These are phyloP conservation scores for Daedalea quercina DNA, from an alignment of 768 basidiomycete species.

Conservation along the genomic window DNA sequence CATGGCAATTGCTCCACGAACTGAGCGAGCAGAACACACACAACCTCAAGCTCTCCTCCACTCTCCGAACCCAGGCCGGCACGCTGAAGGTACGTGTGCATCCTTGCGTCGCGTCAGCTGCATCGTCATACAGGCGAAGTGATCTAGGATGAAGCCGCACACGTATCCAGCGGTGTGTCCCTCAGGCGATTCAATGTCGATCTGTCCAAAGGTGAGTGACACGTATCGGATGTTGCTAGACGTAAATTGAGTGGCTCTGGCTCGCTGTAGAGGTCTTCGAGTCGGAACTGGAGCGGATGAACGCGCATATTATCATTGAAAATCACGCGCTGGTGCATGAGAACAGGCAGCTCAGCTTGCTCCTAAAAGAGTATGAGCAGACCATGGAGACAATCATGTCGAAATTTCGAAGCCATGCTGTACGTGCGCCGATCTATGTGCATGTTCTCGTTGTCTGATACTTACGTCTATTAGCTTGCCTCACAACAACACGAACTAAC, in stretches of 20 bases:
- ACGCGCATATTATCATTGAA: constrained; percentile 87
- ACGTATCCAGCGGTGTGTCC: constrained; percentile 67
- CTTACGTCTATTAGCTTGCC: constrained; percentile 53
- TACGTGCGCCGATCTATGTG: constrained; percentile 31
- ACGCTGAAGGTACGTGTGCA: constrained; percentile 61
- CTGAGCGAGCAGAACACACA: constrained; percentile 76
- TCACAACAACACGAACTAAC: constrained; percentile 87
- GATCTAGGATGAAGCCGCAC: constrained; percentile 63
- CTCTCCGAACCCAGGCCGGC: constrained; percentile 62
- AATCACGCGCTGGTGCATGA: constrained; percentile 90
- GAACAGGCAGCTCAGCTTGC: constrained; percentile 84
- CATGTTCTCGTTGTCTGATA: not conserved
- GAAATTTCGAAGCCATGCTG: constrained; percentile 89
- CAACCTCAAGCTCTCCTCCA: constrained; percentile 69
- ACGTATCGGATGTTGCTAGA: constrained; percentile 18
- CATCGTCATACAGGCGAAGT: constrained; percentile 8
- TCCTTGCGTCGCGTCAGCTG: constrained; percentile 4
- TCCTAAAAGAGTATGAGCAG: constrained; percentile 91
- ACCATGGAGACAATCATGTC: constrained; percentile 96
- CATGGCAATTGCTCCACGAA: constrained; percentile 77
- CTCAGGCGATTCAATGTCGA: constrained; percentile 84
- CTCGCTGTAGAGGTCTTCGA: constrained; percentile 74
- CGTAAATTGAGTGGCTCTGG: not conserved
- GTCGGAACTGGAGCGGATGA: constrained; percentile 85
- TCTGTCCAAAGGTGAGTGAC: constrained; percentile 64